Base-by-base conservation (phyloP, 2,329 filamentous ascomycete species). In the Falciphora oryzae region DNA sequence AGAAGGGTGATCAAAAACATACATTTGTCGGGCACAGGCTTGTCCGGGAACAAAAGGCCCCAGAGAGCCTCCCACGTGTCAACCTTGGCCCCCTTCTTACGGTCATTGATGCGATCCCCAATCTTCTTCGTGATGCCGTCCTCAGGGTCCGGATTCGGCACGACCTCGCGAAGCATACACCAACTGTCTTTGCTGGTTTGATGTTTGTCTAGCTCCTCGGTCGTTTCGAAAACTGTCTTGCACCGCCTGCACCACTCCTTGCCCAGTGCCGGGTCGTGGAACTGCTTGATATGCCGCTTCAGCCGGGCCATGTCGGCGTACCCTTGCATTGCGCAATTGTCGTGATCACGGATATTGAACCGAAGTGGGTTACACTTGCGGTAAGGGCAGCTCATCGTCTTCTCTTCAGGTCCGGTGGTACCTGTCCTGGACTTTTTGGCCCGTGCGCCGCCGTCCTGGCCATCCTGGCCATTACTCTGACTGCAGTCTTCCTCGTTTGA, bases 311-410 rank as follows among this genome's bases (percentile, higher is more conserved):
- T 57, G 22, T 31, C 57, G 3, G 44, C 44, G 38, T 50, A 61
- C 0, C 16, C 16, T 35, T 64, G 63, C 1, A 8, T 11, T 29
- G 63, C 63, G 50, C 63, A 64, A 8, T 6, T n/a, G 7, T 27
- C 31, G 59, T 57, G 27, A 25, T 57, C 58, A n/a, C 63, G 29
- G 2, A 64, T 58, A 59, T 64, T 64, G 18, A 62, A 64, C 16
- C 63, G 29, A 13, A 64, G 4, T 4, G 63, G 63, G 27, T 64
- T 64, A 18, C 63, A 59, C 32, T 64, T 64, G 10, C 63, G 31
- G 25, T 44, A 64, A 1, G 63, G 63, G 31, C 63, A 64, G 31
- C 63, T 62, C 50, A 62, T 16, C 31, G 10, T 6, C 8, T 28
- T 38, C 8, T 4, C 32, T 8, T 32, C 25, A 4, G 31, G 18